Base-by-base conservation (phyloP, 208 protist genomes). In the Leishmania gerbilli region DNA sequence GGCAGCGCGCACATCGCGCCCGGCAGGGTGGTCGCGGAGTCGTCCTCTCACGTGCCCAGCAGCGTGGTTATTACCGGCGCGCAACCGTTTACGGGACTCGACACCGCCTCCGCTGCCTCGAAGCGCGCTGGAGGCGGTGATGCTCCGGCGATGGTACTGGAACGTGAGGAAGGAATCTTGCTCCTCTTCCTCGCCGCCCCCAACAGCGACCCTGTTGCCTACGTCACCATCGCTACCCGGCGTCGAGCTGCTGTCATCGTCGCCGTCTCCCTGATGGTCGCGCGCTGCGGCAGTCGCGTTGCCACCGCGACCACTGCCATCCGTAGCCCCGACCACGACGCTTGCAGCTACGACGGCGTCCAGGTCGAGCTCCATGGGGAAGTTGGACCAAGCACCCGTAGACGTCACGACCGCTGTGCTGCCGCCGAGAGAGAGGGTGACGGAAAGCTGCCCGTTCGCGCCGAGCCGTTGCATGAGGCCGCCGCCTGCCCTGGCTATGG, bases 131-230 rank as follows among this genome's bases (percentile, higher is more conserved):
- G 49, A 17, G 53, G 49, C 47, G 19, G 31, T 62, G 72, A 34
- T 17, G 71, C 42, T 47, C 9, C 62, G 37, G 72, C 77, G 82
- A 51, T 79, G 82, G 56, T 82, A 82, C 67, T 82, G 82, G 42
- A 86, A 86, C 24, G 82, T 82, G 9, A 86, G 67, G 27, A 86
- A 82, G 4, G 34, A 75, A 7, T 85, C 82, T 2, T 31, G n/a
- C 7, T 58, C 64, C 37, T 69, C 62, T 11, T 72, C 87, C 19
- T 80, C 58, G 37, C 77, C 74, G 19, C 71, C 71, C 71, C 37
- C 67, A 24, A 27, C 68, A 24, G 56, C 24, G 5, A 24, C 27
- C 1, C 8, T 62, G 24, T 11, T 62, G 27, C 67, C 71, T 71
- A 17, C 67, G 6, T 31, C 68, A 34, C 15, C 37, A 8, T 47